phyloP scores from a whole-genome alignment of 768 basidiomycete species.

The Clathrus columnatus region DNA sequence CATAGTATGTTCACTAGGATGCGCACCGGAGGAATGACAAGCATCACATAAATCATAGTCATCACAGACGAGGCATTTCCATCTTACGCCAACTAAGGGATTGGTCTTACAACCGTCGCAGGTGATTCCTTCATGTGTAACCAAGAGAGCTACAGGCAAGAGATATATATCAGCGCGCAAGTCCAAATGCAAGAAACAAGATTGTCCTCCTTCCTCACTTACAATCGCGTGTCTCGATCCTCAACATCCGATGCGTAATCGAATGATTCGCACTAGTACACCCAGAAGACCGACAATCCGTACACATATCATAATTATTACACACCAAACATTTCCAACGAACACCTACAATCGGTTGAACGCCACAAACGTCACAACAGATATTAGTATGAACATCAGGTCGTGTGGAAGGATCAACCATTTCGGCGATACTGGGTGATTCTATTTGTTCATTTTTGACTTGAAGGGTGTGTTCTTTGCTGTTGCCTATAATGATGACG shows the following conservation, averaged over 20 bases:
- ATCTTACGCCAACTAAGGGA: conserved; percentile 8
- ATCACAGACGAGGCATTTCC: conserved; percentile 9
- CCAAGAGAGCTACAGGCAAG: background rate
- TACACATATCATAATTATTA: conserved; percentile 8
- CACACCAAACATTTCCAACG: conserved; percentile 11
- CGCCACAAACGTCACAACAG: conserved; percentile 5
- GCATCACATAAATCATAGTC: conserved; percentile 13
- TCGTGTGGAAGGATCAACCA: background rate
- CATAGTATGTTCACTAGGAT: conserved; percentile 9
- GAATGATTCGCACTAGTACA: background rate
- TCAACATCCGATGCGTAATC: conserved; percentile 7
- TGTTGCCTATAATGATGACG: background rate
- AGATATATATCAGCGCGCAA: background rate
- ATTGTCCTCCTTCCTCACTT: no score
- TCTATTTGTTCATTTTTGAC: background rate
- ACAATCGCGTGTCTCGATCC: conserved; percentile 4
- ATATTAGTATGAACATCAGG: background rate
- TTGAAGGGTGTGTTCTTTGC: background rate
- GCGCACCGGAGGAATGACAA: conserved; percentile 11
- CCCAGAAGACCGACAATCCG: conserved; percentile 3
- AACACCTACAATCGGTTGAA: conserved; percentile 5
- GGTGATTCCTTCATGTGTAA: background rate
- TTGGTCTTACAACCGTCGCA: conserved; percentile 5
- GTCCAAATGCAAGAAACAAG: background rate
- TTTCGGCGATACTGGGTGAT: background rate